A percentile compares a stretch with the other conserved stretches of the same genome.
Evolutionary conservation across 1,284 basidiomycete species (phyloP).

Genomic region (Sparassis latifolia): DNA sequence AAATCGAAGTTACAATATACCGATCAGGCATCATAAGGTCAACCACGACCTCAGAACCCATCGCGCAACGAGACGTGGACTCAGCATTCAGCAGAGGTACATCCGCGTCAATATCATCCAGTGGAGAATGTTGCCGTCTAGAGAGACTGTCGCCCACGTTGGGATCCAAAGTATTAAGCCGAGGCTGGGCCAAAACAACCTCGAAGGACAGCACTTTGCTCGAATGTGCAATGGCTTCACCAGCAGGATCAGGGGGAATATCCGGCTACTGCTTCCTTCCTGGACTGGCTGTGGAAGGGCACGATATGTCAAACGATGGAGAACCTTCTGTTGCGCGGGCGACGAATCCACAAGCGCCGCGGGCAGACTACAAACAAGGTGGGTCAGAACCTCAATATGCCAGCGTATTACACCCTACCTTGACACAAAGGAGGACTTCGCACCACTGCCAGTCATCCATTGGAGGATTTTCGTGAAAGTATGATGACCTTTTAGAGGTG

Average conservation of each 20-base stretch:
- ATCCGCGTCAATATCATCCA: constrained; percentile 5
- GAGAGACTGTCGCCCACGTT: not conserved
- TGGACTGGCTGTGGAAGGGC: constrained; percentile 17
- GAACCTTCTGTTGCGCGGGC: constrained; percentile 30
- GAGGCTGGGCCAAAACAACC: constrained; percentile 15
- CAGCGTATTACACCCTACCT: constrained; percentile 34
- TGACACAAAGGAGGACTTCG: constrained; percentile 41
- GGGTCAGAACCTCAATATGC: constrained; percentile 5
- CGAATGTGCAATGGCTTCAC: not conserved
- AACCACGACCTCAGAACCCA: constrained; percentile 28
- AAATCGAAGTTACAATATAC: constrained; percentile 25
- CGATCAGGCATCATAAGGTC: constrained; percentile 56
- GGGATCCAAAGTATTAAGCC: not conserved
- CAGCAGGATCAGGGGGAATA: not conserved
- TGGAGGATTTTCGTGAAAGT: constrained; percentile 37
- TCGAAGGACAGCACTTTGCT: constrained; percentile 22
- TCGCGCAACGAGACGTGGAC: constrained; percentile 22
- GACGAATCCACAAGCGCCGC: constrained; percentile 29
- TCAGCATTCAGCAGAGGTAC: constrained; percentile 2
- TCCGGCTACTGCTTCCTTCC: not conserved
- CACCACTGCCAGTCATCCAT: constrained; percentile 37
- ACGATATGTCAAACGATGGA: constrained; percentile 55
- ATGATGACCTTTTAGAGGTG: constrained; percentile 44
- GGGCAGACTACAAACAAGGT: constrained; percentile 36
- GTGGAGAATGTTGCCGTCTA: not conserved